Conservation (phyloP, 192 early-diverging fungal species). For the Linnemannia schmuckeri region DNA sequence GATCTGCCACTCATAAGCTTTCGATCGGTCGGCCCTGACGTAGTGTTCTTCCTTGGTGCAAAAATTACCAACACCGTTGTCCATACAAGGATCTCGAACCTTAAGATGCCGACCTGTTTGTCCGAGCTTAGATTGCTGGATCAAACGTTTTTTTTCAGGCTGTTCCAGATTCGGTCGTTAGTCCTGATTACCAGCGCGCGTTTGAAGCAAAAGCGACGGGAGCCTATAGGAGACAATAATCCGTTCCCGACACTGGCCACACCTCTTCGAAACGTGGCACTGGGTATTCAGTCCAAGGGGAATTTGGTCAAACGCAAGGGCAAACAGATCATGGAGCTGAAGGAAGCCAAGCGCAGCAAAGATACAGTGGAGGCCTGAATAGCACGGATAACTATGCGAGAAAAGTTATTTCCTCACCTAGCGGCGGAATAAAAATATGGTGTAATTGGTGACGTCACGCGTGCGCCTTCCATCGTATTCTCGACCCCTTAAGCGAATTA, state of each 20-base stretch:
- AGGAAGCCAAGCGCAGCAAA: constrained; percentile 13
- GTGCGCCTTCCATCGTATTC: too few species aligned
- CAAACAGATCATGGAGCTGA: not conserved
- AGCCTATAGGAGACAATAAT: not conserved
- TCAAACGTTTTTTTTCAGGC: constrained; percentile 16
- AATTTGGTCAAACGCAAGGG: not conserved
- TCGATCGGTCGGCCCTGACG: too few species aligned
- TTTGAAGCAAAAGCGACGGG: constrained; percentile 13
- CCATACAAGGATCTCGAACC: constrained; percentile 9
- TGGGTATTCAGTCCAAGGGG: constrained; percentile 11
- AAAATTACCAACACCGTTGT: too few species aligned
- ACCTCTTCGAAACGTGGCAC: constrained; percentile 9
- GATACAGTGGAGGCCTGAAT: too few species aligned
- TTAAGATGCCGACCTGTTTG: constrained; percentile 9
- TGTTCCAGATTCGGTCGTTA: constrained; percentile 10
- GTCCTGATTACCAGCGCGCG: constrained; percentile 13
- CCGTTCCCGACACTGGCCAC: too few species aligned
- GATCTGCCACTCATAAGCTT: constrained; percentile 10
- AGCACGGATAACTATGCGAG: too few species aligned
- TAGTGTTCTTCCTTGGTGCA: too few species aligned
- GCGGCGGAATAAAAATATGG: too few species aligned
- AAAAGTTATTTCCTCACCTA: too few species aligned
- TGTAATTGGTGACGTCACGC: too few species aligned
- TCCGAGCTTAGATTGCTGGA: constrained; percentile 15
- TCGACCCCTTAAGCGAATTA: too few species aligned